Evolutionary conservation across 2,329 filamentous ascomycete genomes (phyloP).

Genomic region (Amesomyces nigricolor): DNA sequence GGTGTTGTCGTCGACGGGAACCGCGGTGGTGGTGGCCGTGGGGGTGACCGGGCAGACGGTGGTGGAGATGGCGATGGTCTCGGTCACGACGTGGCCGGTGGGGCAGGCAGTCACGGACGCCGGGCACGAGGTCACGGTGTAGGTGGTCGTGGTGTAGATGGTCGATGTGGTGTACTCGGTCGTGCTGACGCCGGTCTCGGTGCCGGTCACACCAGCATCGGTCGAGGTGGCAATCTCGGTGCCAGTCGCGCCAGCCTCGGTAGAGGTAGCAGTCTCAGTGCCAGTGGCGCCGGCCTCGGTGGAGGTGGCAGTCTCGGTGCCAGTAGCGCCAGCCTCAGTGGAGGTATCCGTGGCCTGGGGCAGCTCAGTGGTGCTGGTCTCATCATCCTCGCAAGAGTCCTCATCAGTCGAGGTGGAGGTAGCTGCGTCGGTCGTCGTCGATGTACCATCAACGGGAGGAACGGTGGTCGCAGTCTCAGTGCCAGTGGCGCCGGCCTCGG

Average conservation of each 20-base stretch:
- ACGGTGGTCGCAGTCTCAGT: slow-evolving; percentile 29
- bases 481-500: slow-evolving; percentile 29
- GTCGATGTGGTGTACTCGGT: slow-evolving; percentile 29
- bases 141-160: slow-evolving; percentile 29
- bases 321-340: background rate
- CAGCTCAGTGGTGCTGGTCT: slow-evolving; percentile 3
- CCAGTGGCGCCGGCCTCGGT: background rate
- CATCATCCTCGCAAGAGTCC: slow-evolving; percentile 6
- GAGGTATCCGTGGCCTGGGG: background rate
- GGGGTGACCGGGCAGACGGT: slow-evolving; percentile 31
- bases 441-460: slow-evolving; percentile 24
- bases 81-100: slow-evolving; percentile 25
- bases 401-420: slow-evolving; percentile 12
- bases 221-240: background rate
- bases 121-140: slow-evolving; percentile 30
- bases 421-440: background rate
- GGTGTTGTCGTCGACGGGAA: slow-evolving; percentile 22
- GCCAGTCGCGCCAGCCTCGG: background rate
- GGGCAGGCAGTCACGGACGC: background rate
- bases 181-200: slow-evolving; percentile 5
- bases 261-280: slow-evolving; percentile 1
- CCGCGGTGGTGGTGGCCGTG: slow-evolving; percentile 7
- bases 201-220: background rate
- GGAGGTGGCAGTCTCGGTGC: slow-evolving; percentile 2
- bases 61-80: slow-evolving; percentile 29